Evolutionary conservation across 1,284 basidiomycete species (phyloP), one percentile per base, ranked within the genome.

Genomic region (Boletus sp.): DNA sequence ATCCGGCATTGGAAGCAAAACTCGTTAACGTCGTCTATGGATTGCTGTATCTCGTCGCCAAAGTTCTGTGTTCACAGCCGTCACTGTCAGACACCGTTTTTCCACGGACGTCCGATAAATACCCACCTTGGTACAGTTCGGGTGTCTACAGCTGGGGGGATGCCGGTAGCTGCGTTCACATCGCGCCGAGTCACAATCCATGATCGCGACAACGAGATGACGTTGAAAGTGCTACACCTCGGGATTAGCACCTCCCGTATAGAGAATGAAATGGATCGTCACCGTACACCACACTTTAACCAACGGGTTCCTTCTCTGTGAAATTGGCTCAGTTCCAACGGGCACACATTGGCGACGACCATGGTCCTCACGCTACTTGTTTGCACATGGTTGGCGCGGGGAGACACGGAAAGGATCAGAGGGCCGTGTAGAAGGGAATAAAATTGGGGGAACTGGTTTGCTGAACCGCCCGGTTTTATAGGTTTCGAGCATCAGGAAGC

Each of bases 271-370:
- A 17, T 38, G n/a, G 42, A 52, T 41, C 41, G 42, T 44, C 37
- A 49, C 71, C 75, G 48, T 67, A 86, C 83, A 60, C 80, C 79
- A 67, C 83, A 87, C 56, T 72, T 74, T 44, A 70, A 67, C 84
- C 84, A 87, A 26, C 76, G 75, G 27, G 83, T 86, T 64, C 84
- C 83, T 74, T 85, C 77, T 55, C 84, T 86, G 65, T 48, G 48
- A 52, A 46, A 12, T 36, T 42, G 32, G 29, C 16, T 56, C 35
- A 64, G 55, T 47, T 37, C 19, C 29, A 38, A 46, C 17, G 25
- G 20, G 8, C 4, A 26, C 12, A 13, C 8, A 17, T 27, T 20
- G 33, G 41, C 19, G 23, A 52, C 7, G 41, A 49, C 32, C 14
- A 27, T 29, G 30, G 37, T 71, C 71, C 54, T 71, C 41, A 81